phyloP scores from a whole-genome alignment of 2,329 filamentous ascomycete species.

The Dactylellina cionopaga region DNA sequence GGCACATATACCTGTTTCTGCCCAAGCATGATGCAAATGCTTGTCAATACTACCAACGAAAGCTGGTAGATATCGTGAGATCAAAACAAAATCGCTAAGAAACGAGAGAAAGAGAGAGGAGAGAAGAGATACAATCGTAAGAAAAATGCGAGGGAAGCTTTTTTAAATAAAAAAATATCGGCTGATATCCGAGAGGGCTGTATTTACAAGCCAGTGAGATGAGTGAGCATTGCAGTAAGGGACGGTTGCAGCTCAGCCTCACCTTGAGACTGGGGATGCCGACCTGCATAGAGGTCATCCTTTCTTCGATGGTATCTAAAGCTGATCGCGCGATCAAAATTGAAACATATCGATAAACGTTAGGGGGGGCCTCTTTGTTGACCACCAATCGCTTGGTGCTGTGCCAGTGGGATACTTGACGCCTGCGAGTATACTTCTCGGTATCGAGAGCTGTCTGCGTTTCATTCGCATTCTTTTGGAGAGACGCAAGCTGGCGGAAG shows the following conservation, averaged over 20 bases:
- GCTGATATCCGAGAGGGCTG: slow-evolving; percentile 29
- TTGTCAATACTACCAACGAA: too few species aligned
- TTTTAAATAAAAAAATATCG: slow-evolving; percentile 37
- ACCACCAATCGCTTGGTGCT: slow-evolving; percentile 37
- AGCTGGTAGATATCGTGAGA: slow-evolving; percentile 34
- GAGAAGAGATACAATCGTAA: too few species aligned
- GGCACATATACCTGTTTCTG: too few species aligned
- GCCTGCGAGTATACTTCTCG: slow-evolving; percentile 41
- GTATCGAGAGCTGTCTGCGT: slow-evolving; percentile 48
- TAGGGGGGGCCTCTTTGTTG: slow-evolving; percentile 39
- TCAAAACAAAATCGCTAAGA: slow-evolving; percentile 42
- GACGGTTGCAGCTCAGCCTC: slow-evolving; percentile 37
- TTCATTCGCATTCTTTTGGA: slow-evolving; percentile 51
- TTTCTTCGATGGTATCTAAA: too few species aligned
- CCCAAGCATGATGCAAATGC: too few species aligned
- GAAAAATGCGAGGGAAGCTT: slow-evolving; percentile 26
- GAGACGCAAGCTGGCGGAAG: slow-evolving; percentile 45
- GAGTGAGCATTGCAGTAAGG: slow-evolving; percentile 45
- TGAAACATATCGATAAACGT: slow-evolving; percentile 51
- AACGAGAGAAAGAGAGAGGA: slow-evolving; percentile 33
- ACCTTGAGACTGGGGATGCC: slow-evolving; percentile 7
- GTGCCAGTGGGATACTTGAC: not conserved
- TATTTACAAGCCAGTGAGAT: slow-evolving; percentile 51
- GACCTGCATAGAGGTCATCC: too few species aligned
- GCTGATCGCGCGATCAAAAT: slow-evolving; percentile 28